Base-by-base conservation (phyloP, 2,329 filamentous ascomycete species). In the Teratosphaeria destructans region DNA sequence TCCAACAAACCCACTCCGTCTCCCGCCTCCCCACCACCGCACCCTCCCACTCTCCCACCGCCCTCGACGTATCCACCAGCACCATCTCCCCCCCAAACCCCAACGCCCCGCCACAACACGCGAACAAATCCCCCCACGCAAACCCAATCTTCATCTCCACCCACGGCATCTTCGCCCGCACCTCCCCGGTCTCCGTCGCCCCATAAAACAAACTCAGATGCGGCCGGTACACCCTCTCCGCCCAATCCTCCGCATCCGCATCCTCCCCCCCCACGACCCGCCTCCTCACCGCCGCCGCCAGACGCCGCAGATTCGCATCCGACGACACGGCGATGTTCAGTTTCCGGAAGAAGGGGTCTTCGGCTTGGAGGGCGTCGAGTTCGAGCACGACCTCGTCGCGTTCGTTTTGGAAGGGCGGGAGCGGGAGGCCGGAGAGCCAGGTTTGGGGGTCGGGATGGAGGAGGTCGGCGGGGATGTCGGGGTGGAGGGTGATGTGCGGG, bases 71-170 rank as follows among this genome's bases (percentile, higher is more conserved):
- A 57, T 67, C 65, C 8, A 67, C 65, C 53, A 67, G 23, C n/a
- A 65, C 63, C 60, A 67, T 52, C 23, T 60, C 47, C 8, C 64
- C 64, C n/a, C 65, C 65, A 59, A 67, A 56, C 59, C 62, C 64
- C 57, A 67, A 60, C 37, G 64, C 61, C 2, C 65, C 65, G 27
- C 65, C 65, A 62, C 65, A 67, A 27, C 65, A 67, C 34, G 65
- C 65, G 53, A 67, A 67, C 26, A 66, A 32, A 61, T 67, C 65
- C 27, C 65, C 65, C 43, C 63, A 59, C 8, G 65, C 65, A 29
- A 67, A 67, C 16, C 65, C 65, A 54, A 67, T 60, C 37, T 66
- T 66, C 64, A 67, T 66, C 55, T 67, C 64, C 56, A 67, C 61
- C 56, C 65, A 55, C 19, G 65, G 59, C 5, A 65, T 32, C 55